Evolutionary conservation across 108 stramenopile genomes (phyloP), one percentile per base, ranked within the genome.

Genomic region (Pelagomonas calceolata): DNA sequence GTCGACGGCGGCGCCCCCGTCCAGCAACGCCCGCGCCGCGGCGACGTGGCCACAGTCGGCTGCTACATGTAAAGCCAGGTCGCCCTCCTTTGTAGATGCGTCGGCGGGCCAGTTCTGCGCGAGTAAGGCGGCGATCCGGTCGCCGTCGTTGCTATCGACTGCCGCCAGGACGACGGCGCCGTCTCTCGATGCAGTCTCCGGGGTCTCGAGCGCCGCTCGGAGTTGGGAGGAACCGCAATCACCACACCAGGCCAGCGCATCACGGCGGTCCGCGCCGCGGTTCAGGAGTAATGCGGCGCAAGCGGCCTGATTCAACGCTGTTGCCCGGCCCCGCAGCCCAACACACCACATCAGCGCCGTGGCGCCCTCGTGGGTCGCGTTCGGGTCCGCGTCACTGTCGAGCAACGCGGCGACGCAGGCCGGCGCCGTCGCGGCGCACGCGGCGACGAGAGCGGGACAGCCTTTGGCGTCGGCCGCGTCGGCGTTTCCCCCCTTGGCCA

Each of bases 31-130:
- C 34, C 31, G 9, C 12, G 66, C 34, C 67, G 68, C 36, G 16
- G 7, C 26, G 30, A 66, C 30, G 51, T 66, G 33, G 43, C 31
- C 43, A n/a, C 68, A 68, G 45, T 68, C 46, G 43, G 21, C 43
- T 32, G 73, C 73, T 15, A 67, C 73, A 0, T 68, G 10, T 12
- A 74, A 29, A 21, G 73, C 10, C 34, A 67, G 26, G 63, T 66
- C 68, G 37, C 44, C 44, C 34, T 36, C 36, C n/a, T n/a, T n/a
- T n/a, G n/a, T n/a, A n/a, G n/a, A n/a, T n/a, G n/a, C 37, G 46
- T 74, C 65, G 18, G 66, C 31, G 34, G 43, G 39, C 15, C 4
- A 32, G 35, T 29, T 67, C 66, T 74, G 73, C 14, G 4, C 10
- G 34, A 74, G 34, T 4, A 74, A n/a, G 36, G 73, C 66, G 31